Conservation (phyloP, 768 basidiomycete species). For the Gautieria morchelliformis region DNA sequence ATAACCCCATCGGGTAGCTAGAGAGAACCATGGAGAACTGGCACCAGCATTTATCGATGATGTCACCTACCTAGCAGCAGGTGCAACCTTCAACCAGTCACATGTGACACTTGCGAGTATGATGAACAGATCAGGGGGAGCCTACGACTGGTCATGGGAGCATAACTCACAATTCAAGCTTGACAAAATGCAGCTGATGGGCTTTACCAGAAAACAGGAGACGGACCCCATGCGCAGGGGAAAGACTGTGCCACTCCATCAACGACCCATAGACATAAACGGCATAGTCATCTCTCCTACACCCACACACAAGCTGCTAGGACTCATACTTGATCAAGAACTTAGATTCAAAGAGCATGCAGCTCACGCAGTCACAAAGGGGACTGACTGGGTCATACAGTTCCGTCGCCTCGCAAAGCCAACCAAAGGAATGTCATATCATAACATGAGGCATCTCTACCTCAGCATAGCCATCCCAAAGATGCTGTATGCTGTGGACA, state of each 20-base stretch:
- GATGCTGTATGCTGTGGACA: no score
- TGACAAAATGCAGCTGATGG: slow-evolving; percentile 21
- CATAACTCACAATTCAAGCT: slow-evolving; percentile 26
- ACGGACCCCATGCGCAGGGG: neutral
- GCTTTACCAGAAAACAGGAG: slow-evolving; percentile 14
- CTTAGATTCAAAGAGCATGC: slow-evolving; percentile 20
- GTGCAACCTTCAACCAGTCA: slow-evolving; percentile 14
- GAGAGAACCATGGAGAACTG: no score
- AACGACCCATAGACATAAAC: slow-evolving; percentile 7
- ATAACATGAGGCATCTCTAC: no score
- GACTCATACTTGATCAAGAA: slow-evolving; percentile 21
- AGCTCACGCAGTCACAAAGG: slow-evolving; percentile 3
- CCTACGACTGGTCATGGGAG: slow-evolving; percentile 16
- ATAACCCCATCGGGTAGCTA: no score
- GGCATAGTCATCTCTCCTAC: neutral
- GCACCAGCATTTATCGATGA: slow-evolving; percentile 12
- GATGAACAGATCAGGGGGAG: slow-evolving; percentile 18
- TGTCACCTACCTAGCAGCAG: slow-evolving; percentile 16
- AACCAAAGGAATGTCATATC: no score
- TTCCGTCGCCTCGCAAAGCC: no score
- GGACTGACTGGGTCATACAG: no score
- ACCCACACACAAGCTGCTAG: no score
- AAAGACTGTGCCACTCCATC: neutral
- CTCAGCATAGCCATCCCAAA: no score
- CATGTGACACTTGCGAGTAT: slow-evolving; percentile 17